Conservation (phyloP, 2,329 filamentous ascomycete species). For the Penicillium freii region DNA sequence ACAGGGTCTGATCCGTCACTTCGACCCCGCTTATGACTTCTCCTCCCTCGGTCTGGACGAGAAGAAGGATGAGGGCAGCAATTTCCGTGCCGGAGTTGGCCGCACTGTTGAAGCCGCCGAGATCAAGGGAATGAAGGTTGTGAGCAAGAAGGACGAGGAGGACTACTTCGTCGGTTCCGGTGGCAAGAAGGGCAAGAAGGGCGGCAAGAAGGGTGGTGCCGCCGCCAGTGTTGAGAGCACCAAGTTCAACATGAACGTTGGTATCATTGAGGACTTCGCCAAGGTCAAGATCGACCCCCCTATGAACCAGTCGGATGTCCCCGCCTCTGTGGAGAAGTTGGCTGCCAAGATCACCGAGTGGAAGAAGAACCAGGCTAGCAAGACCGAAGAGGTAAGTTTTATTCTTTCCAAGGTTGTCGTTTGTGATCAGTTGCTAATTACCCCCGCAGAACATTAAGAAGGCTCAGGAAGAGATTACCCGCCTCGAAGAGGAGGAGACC, state of each 20-base stretch:
- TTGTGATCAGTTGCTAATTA: conserved; percentile 11
- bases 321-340: conserved; percentile 78
- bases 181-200: conserved; percentile 85
- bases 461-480: conserved; percentile 91
- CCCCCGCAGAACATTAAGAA: conserved; percentile 83
- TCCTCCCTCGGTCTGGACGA: conserved; percentile 54
- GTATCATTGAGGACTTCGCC: conserved; percentile 85
- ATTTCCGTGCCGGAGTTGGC: conserved; percentile 73
- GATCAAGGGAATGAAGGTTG: conserved; percentile 79
- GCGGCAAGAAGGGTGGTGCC: conserved; percentile 63
- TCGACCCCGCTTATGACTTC: conserved; percentile 78
- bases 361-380: conserved; percentile 83
- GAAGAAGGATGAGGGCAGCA: conserved; percentile 55
- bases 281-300: conserved; percentile 85
- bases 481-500: conserved; percentile 70
- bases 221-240: conserved; percentile 46
- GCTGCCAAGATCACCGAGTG: conserved; percentile 87
- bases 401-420: background rate
- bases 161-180: conserved; percentile 73
- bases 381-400: conserved; percentile 82
- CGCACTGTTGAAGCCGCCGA: conserved; percentile 81
- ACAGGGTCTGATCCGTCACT: conserved; percentile 83
- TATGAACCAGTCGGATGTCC: conserved; percentile 79
- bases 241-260: conserved; percentile 83
- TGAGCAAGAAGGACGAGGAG: conserved; percentile 86